Percentiles rank a stretch among this genome's conserved stretches.
Evolutionary conservation across 768 basidiomycete genomes (phyloP).

Genomic region (Trametes cinnabarina): DNA sequence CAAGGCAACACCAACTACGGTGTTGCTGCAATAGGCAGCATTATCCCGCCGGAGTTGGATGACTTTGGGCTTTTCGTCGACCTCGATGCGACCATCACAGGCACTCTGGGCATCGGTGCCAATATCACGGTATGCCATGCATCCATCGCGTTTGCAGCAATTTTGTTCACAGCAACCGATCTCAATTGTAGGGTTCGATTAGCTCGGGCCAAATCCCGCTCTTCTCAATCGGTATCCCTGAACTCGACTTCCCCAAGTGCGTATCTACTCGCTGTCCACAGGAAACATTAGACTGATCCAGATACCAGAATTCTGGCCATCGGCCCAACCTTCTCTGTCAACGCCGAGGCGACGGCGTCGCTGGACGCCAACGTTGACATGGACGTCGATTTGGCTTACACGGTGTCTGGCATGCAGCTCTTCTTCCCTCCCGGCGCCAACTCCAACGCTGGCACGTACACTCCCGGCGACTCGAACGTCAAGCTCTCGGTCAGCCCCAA

Average conservation of each 20-base stretch:
- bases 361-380: conserved; percentile 41
- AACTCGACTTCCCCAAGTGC: conserved; percentile 50
- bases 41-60: conserved; percentile 35
- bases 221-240: conserved; percentile 44
- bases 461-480: conserved; percentile 33
- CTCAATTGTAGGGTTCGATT: conserved; percentile 33
- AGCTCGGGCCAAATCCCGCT: conserved; percentile 44
- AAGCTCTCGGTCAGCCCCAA: conserved; percentile 40
- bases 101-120: conserved; percentile 37
- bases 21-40: conserved; percentile 42
- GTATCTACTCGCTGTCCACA: conserved; percentile 1
- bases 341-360: conserved; percentile 28
- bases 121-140: conserved; percentile 34
- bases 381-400: conserved; percentile 43
- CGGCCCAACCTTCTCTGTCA: conserved; percentile 47
- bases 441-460: conserved; percentile 17
- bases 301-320: conserved; percentile 41
- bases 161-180: too few species aligned
- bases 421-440: conserved; percentile 41
- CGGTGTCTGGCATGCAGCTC: conserved; percentile 40
- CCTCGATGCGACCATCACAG: conserved; percentile 40
- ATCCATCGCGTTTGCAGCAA: neutral
- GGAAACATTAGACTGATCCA: neutral
- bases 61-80: conserved; percentile 24
- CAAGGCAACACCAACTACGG: conserved; percentile 36